A percentile compares a stretch with the other conserved stretches of the same genome.
Conservation (phyloP, 148 eudicot species). For the Vaccinium darrowii region DNA sequence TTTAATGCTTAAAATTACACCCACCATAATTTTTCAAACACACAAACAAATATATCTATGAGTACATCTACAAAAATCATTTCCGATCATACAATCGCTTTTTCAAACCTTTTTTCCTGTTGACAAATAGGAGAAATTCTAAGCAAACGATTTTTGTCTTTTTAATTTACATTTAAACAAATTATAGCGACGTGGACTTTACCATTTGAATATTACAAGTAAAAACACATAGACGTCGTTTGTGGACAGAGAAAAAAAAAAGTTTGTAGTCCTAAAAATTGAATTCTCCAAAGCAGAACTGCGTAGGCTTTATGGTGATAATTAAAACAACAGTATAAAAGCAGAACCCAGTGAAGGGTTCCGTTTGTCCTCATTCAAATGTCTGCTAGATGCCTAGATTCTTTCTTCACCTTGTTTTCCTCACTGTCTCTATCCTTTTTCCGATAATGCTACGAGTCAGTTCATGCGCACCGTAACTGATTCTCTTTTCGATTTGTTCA, state of each 20-base stretch:
- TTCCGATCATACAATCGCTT: too few species aligned
- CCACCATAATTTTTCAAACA: too few species aligned
- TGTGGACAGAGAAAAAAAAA: neutral
- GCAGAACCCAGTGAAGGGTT: slow-evolving; percentile 7
- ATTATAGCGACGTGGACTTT: too few species aligned
- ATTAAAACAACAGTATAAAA: slow-evolving; percentile 2
- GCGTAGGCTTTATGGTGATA: neutral
- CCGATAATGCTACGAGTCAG: too few species aligned
- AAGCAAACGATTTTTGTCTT: too few species aligned
- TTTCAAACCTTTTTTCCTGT: too few species aligned
- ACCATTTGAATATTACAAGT: neutral
- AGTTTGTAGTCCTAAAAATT: neutral
- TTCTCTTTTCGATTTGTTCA: too few species aligned
- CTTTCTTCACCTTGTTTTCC: neutral
- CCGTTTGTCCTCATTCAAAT: slow-evolving; percentile 33
- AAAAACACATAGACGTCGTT: neutral
- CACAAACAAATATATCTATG: too few species aligned
- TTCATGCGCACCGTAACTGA: neutral
- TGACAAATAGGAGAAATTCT: too few species aligned
- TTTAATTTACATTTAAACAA: too few species aligned
- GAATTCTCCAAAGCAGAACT: slow-evolving; percentile 8
- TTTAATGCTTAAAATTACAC: too few species aligned
- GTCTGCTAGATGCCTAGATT: slow-evolving; percentile 14
- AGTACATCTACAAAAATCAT: too few species aligned
- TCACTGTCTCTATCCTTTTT: neutral